These are phyloP conservation scores for Apiotrichum akiyoshidainum DNA, from an alignment of 1,284 basidiomycete species.

Conservation along the genomic window DNA sequence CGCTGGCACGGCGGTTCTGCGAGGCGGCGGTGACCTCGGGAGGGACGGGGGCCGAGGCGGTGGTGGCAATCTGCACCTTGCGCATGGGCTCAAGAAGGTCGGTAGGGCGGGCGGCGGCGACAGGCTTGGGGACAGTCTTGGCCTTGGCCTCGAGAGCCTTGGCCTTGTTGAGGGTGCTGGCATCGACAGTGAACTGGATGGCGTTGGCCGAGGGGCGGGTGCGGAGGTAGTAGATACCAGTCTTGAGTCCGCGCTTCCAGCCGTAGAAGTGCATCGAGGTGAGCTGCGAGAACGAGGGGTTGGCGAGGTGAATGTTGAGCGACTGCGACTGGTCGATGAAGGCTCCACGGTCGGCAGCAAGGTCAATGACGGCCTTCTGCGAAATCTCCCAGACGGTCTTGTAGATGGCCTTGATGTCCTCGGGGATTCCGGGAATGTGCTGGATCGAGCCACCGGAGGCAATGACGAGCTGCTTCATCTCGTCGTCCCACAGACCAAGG, in stretches of 20 bases:
- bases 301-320: slow-evolving; percentile 88
- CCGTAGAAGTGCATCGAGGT: slow-evolving; percentile 99
- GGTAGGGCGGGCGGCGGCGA: slow-evolving; percentile 6
- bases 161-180: slow-evolving; percentile 62
- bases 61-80: slow-evolving; percentile 43
- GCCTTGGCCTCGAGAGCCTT: slow-evolving; percentile 46
- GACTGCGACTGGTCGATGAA: slow-evolving; percentile 91
- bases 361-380: slow-evolving; percentile 97
- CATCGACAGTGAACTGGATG: slow-evolving; percentile 97
- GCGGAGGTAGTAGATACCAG: slow-evolving; percentile 91
- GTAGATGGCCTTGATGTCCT: slow-evolving; percentile 73
- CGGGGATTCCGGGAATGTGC: slow-evolving; percentile 79
- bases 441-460: slow-evolving; percentile 95
- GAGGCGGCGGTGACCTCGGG: slow-evolving; percentile 26
- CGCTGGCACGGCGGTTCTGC: slow-evolving; percentile 20
- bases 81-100: slow-evolving; percentile 39
- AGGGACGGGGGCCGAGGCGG: slow-evolving; percentile 29
- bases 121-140: slow-evolving; percentile 37
- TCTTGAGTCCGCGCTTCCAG: slow-evolving; percentile 99
- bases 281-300: slow-evolving; percentile 88
- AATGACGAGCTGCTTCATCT: slow-evolving; percentile 99
- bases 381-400: slow-evolving; percentile 85
- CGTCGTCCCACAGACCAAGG: slow-evolving; percentile 91
- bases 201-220: slow-evolving; percentile 92
- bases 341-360: slow-evolving; percentile 96